Conservation (phyloP, 139 green algal species). For the Deuterostichococcus epilithicus region DNA sequence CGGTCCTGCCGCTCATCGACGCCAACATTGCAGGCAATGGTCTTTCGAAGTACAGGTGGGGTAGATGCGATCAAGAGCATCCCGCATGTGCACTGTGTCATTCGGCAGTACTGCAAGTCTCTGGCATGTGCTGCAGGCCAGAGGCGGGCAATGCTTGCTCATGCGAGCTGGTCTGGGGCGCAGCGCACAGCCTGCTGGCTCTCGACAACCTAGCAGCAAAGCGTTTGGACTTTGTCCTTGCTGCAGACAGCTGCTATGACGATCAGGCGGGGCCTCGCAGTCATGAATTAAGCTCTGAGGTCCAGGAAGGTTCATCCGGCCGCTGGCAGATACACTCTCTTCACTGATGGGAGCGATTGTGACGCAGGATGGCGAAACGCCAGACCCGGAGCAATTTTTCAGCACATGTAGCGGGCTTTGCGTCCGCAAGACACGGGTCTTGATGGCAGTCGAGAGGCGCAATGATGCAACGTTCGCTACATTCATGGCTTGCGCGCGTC, state of each 20-base stretch:
- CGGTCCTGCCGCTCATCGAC: constrained; percentile 28
- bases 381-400: constrained; percentile 28
- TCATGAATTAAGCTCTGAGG: too few relatives aligned
- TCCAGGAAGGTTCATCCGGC: too few relatives aligned
- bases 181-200: constrained; percentile 11
- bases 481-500: background rate
- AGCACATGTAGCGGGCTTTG: constrained; percentile 28
- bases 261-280: constrained; percentile 19
- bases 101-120: background rate
- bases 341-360: too few relatives aligned
- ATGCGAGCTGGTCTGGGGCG: constrained; percentile 27
- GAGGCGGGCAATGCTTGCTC: constrained; percentile 11
- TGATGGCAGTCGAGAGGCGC: constrained; percentile 27
- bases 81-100: too few relatives aligned
- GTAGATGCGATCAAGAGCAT: too few relatives aligned
- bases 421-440: constrained; percentile 7
- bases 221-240: constrained; percentile 21
- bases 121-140: background rate
- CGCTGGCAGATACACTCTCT: too few relatives aligned
- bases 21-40: constrained; percentile 25
- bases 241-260: constrained; percentile 37
- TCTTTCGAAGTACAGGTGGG: background rate
- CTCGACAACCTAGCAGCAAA: constrained; percentile 13
- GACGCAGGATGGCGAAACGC: constrained; percentile 28
- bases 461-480: background rate